A percentile compares a stretch with the other conserved stretches of the same genome.
These are phyloP conservation scores for Plenodomus biglobosus DNA, from an alignment of 2,329 filamentous ascomycete genomes.

Conservation along the genomic window DNA sequence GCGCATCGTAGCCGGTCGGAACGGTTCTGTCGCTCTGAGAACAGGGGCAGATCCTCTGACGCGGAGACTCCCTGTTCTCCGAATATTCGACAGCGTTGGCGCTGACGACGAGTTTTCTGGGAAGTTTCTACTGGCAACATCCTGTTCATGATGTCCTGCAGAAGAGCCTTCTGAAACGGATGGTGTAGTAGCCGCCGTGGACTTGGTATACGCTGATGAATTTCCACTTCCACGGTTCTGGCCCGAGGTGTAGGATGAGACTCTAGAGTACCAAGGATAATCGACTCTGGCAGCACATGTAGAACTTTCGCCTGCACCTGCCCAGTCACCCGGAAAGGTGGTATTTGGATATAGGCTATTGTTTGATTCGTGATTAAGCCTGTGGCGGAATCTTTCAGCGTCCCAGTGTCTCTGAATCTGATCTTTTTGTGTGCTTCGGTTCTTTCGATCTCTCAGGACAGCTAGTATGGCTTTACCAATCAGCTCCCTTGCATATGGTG, in stretches of 20 bases:
- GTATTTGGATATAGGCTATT: background rate
- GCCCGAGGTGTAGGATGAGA: background rate
- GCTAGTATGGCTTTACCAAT: constrained; percentile 1
- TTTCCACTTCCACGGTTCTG: background rate
- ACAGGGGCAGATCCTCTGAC: background rate
- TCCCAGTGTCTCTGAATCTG: background rate
- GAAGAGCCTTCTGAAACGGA: background rate
- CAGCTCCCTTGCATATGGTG: background rate
- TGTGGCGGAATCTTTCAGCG: background rate
- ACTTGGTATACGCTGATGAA: background rate
- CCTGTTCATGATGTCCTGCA: background rate
- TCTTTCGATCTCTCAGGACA: background rate
- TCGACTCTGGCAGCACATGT: background rate
- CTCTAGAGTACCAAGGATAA: background rate
- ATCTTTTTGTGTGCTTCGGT: background rate
- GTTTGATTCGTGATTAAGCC: background rate
- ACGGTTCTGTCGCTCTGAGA: background rate
- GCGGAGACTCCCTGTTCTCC: background rate
- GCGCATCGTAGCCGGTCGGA: background rate
- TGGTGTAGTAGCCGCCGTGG: background rate
- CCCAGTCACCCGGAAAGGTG: background rate
- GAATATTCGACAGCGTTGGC: background rate
- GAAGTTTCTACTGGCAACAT: background rate
- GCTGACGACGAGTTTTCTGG: background rate
- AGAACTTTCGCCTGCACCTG: background rate